A percentile compares a stretch with the other conserved stretches of the same genome.
Evolutionary conservation across 2,329 filamentous ascomycete species (phyloP).

Genomic region (Anisogramma anomala): DNA sequence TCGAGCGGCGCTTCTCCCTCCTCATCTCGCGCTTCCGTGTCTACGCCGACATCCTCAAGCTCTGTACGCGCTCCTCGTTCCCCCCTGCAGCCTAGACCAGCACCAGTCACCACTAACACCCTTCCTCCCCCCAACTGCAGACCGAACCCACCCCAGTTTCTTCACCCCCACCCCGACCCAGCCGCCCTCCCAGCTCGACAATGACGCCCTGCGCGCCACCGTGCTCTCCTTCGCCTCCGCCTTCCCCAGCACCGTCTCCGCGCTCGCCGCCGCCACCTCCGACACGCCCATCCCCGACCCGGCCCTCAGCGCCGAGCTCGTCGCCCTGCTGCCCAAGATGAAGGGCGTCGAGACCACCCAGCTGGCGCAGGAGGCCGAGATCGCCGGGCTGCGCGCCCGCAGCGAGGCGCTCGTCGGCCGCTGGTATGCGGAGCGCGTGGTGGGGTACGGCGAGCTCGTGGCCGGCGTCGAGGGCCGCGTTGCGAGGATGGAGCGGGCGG

Average conservation of each 20-base stretch:
- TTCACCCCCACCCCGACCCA: constrained; percentile 33
- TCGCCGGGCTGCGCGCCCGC: constrained; percentile 49
- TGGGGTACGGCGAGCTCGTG: constrained; percentile 57
- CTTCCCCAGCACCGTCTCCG: constrained; percentile 44
- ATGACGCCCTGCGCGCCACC: constrained; percentile 39
- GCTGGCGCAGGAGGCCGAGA: constrained; percentile 47
- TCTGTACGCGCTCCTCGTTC: constrained; percentile 35
- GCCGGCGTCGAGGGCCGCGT: constrained; percentile 60
- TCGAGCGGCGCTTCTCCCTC: constrained; percentile 42
- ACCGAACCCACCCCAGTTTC: constrained; percentile 41
- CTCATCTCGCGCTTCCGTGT: constrained; percentile 41
- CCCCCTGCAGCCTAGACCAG: too few relatives aligned
- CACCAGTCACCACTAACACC: neutral
- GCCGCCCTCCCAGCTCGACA: constrained; percentile 41
- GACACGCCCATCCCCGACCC: constrained; percentile 47
- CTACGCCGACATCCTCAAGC: constrained; percentile 48
- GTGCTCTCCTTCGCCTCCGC: constrained; percentile 45
- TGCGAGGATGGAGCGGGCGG: constrained; percentile 50
- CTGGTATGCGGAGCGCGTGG: constrained; percentile 65
- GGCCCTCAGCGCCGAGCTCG: constrained; percentile 42
- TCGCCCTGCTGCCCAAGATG: constrained; percentile 50
- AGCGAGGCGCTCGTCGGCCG: constrained; percentile 51
- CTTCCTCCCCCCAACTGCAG: constrained; percentile 22
- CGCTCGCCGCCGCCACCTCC: constrained; percentile 40
- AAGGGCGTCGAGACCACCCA: constrained; percentile 49